Evolutionary conservation across 108 stramenopile genomes (phyloP).

Genomic region (Pinguiococcus pyrenoidosus): DNA sequence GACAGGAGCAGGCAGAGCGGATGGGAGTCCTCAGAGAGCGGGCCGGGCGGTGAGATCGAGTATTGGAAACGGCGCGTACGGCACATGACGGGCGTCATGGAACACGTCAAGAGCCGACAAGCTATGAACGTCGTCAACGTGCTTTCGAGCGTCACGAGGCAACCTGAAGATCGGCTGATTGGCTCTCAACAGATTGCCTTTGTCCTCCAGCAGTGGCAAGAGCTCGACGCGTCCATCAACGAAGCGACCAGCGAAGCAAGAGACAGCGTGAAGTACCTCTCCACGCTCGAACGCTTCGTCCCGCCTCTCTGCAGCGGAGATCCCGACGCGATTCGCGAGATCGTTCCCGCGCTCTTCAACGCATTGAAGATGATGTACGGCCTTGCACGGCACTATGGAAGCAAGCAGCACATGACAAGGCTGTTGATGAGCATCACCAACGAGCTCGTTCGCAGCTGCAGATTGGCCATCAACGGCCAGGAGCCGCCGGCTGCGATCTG

Average conservation of each 20-base stretch:
- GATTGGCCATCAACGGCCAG: constrained; percentile 24
- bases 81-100: constrained; percentile 42
- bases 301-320: constrained; percentile 36
- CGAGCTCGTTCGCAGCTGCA: constrained; percentile 38
- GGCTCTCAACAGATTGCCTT: constrained; percentile 18
- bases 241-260: constrained; percentile 54
- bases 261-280: constrained; percentile 50
- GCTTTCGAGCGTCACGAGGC: constrained; percentile 22
- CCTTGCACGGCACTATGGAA: constrained; percentile 22
- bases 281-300: constrained; percentile 43
- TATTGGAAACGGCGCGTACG: constrained; percentile 46
- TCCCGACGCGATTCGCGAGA: constrained; percentile 38
- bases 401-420: constrained; percentile 39
- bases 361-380: constrained; percentile 48
- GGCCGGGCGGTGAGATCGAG: constrained; percentile 39
- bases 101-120: constrained; percentile 42
- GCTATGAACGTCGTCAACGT: constrained; percentile 34
- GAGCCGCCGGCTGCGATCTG: constrained; percentile 28
- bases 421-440: constrained; percentile 51
- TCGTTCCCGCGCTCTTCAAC: constrained; percentile 45
- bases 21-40: constrained; percentile 35
- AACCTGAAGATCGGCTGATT: constrained; percentile 13
- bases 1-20: constrained; percentile 23
- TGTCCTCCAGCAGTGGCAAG: constrained; percentile 36
- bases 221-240: constrained; percentile 45